phyloP scores from a whole-genome alignment of 768 basidiomycete genomes.

The Serendipita vermifera region DNA sequence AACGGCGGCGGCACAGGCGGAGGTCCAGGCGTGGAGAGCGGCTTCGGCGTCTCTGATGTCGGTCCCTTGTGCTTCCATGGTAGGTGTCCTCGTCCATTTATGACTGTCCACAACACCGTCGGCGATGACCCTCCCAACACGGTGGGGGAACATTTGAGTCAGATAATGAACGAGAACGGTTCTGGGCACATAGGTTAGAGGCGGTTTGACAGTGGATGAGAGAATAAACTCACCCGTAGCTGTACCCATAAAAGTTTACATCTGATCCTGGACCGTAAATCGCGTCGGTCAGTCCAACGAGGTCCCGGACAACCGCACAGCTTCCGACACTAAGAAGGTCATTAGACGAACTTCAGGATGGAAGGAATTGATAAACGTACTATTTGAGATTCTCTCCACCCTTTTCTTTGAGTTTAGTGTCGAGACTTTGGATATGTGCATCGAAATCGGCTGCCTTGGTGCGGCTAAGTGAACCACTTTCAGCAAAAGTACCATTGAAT shows the following conservation, averaged over 20 bases:
- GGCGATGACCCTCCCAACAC: not conserved
- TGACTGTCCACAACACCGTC: not conserved
- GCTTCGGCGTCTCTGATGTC: not conserved
- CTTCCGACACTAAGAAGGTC: not conserved
- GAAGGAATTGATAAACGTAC: not conserved
- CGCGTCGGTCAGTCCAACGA: not conserved
- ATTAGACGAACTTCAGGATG: not conserved
- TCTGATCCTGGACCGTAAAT: not conserved
- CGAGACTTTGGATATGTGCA: slow-evolving; percentile 2
- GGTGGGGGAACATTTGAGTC: not conserved
- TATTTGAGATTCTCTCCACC: not conserved
- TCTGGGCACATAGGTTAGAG: too few species aligned
- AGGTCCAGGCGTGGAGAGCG: not conserved
- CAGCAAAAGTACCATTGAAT: too few species aligned
- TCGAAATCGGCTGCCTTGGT: not conserved
- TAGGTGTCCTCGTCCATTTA: not conserved
- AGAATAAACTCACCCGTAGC: too few species aligned
- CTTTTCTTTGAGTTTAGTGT: not conserved
- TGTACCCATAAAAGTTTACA: slow-evolving; percentile 4
- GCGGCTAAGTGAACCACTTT: too few species aligned
- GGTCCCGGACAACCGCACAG: not conserved
- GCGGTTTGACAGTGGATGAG: too few species aligned
- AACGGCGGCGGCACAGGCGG: not conserved
- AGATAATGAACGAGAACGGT: not conserved
- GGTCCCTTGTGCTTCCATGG: not conserved